These are phyloP conservation scores for Ustilago tritici DNA, from an alignment of 1,284 basidiomycete species.

Conservation along the genomic window DNA sequence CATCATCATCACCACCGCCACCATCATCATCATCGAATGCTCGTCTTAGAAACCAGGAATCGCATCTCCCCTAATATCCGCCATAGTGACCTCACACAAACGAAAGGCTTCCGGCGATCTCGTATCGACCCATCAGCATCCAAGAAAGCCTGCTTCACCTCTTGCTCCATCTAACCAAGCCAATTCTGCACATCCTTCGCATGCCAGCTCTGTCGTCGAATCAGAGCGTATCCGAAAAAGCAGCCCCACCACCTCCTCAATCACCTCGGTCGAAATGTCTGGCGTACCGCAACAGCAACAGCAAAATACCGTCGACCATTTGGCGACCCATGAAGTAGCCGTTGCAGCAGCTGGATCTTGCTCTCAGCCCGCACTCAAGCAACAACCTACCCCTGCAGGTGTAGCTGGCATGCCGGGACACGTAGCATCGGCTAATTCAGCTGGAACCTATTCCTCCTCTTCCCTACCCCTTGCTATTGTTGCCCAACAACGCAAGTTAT, in stretches of 20 bases:
- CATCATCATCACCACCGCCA: neutral
- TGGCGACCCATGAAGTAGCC: slow-evolving; percentile 41
- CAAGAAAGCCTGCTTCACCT: slow-evolving; percentile 5
- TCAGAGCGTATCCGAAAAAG: too few relatives aligned
- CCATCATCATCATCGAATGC: neutral
- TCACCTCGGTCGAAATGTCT: slow-evolving; percentile 29
- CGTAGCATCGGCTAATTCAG: slow-evolving; percentile 40
- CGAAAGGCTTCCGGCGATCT: slow-evolving; percentile 44
- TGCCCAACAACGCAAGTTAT: slow-evolving; percentile 58
- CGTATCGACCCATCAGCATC: slow-evolving; percentile 24
- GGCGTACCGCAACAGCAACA: slow-evolving; percentile 16
- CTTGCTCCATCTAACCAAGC: slow-evolving; percentile 30
- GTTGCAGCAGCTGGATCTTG: slow-evolving; percentile 25
- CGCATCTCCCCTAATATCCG: slow-evolving; percentile 4
- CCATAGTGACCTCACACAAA: slow-evolving; percentile 32
- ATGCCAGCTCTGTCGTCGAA: neutral
- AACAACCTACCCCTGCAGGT: slow-evolving; percentile 13
- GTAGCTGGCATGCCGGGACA: slow-evolving; percentile 13
- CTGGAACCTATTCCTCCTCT: slow-evolving; percentile 46
- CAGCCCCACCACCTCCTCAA: slow-evolving; percentile 1
- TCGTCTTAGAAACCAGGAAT: neutral
- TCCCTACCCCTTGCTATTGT: slow-evolving; percentile 49
- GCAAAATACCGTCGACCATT: slow-evolving; percentile 27
- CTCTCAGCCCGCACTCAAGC: slow-evolving; percentile 11
- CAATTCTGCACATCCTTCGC: slow-evolving; percentile 10